Evolutionary conservation across 2,329 filamentous ascomycete genomes (phyloP), one percentile per base, ranked within the genome.

Genomic region (Colletotrichum scovillei): DNA sequence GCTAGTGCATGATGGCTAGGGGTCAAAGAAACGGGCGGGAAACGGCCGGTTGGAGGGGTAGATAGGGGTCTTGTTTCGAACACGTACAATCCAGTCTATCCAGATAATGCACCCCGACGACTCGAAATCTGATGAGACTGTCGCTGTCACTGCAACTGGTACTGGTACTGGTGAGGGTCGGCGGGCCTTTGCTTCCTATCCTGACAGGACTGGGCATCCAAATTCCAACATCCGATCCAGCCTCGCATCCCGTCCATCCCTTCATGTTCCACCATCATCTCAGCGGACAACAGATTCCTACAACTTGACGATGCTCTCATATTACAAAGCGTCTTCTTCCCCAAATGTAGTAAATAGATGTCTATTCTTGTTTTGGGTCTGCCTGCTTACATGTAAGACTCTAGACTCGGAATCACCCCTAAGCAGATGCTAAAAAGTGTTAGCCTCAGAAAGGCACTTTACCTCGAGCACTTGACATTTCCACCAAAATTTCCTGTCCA

Each of bases 51-150:
- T 14, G 46, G 67, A 67, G 65, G 64, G 57, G 55, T 60, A 35
- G 60, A 67, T 56, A 60, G 52, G 69, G 64, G 64, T 63, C 58
- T 58, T 58, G 52, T 72, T 68, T 72, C 69, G 63, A 67, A 49
- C 55, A 28, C 32, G 28, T 8, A 53, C 28, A 63, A 53, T 30
- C 35, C 14, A 67, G 30, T 52, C 28, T 52, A 53, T 30, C 35
- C 14, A 67, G 24, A 24, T 67, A 38, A 30, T 72, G 57, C 57
- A 30, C 46, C 5, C 5, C 38, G 16, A 19, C 38, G 42, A 49
- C 42, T n/a, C 42, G 30, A 58, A 35, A 5, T 38, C 12, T 9
- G 32, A 35, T 22, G 53, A 56, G 53, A n/a, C 35, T 26, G 46
- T n/a, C 24, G n/a, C 14, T 38, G 35, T 38, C 35, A 38, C 12